A percentile compares a stretch with the other conserved stretches of the same genome.
Evolutionary conservation across 2,329 filamentous ascomycete species (phyloP).

Genomic region (Colletotrichum simmondsii): DNA sequence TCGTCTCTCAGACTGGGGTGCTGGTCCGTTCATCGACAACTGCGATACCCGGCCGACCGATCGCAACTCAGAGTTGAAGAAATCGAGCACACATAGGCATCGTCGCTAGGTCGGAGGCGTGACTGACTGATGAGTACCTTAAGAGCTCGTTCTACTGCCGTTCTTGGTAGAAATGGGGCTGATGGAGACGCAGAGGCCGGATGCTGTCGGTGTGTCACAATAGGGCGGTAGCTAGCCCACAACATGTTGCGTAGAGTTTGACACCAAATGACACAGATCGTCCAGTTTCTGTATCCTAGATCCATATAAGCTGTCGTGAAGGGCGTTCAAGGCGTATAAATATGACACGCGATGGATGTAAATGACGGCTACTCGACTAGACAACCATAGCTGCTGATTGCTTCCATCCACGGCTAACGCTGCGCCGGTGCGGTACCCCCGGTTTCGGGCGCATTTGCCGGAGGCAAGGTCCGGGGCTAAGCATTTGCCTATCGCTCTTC

Average conservation of each 20-base stretch:
- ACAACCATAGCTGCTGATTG: neutral
- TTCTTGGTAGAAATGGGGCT: neutral
- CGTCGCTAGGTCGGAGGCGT: no score
- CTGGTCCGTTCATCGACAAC: neutral
- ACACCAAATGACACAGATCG: neutral
- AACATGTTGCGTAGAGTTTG: neutral
- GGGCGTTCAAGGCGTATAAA: neutral
- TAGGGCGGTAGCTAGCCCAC: neutral
- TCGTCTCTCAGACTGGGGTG: conserved; percentile 17
- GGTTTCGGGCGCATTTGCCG: conserved; percentile 6
- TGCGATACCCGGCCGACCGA: neutral
- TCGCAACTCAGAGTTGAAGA: neutral
- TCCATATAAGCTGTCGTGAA: neutral
- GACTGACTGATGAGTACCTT: neutral
- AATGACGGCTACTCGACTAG: neutral
- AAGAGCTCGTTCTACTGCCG: neutral
- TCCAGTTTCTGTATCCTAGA: neutral
- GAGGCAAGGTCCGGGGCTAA: neutral
- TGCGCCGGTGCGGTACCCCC: neutral
- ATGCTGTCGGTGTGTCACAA: neutral
- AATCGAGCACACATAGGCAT: neutral
- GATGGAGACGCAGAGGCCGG: neutral
- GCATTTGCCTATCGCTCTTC: conserved; percentile 6
- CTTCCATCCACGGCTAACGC: neutral
- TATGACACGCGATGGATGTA: neutral